These are phyloP conservation scores for Crucihimalaya himalaica DNA, from an alignment of 345 rosid species.

Conservation along the genomic window DNA sequence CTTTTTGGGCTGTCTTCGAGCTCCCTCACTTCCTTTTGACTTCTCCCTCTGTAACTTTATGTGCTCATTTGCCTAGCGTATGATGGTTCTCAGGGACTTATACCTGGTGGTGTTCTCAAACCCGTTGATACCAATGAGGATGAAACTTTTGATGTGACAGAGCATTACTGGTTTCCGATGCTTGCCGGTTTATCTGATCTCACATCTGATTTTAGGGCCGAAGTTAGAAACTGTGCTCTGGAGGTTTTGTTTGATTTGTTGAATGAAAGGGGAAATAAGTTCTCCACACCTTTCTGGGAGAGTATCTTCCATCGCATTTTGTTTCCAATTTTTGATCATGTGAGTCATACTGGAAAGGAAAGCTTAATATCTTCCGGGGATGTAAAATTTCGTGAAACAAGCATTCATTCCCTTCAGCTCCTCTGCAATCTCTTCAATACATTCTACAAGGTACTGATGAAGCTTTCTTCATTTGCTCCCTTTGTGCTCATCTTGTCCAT, in stretches of 20 bases:
- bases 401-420: slow-evolving; percentile 79
- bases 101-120: slow-evolving; percentile 84
- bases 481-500: slow-evolving; percentile 7
- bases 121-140: slow-evolving; percentile 60
- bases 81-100: slow-evolving; percentile 61
- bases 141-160: slow-evolving; percentile 73
- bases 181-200: slow-evolving; percentile 92
- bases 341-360: slow-evolving; percentile 87
- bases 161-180: slow-evolving; percentile 95
- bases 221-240: slow-evolving; percentile 87
- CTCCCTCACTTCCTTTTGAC: slow-evolving; percentile 8
- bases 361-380: slow-evolving; percentile 67
- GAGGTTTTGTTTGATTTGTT: slow-evolving; percentile 92
- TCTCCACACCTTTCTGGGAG: slow-evolving; percentile 87
- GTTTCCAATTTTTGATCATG: slow-evolving; percentile 93
- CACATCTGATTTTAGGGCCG: slow-evolving; percentile 78
- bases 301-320: slow-evolving; percentile 89
- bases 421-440: slow-evolving; percentile 96
- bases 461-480: slow-evolving; percentile 14
- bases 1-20: slow-evolving; percentile 10
- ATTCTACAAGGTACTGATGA: slow-evolving; percentile 50
- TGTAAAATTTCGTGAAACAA: slow-evolving; percentile 85
- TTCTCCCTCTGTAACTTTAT: neutral
- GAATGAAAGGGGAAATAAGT: slow-evolving; percentile 89
- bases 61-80: slow-evolving; percentile 29